A percentile compares a stretch with the other conserved stretches of the same genome.
Conservation (phyloP, 2,329 filamentous ascomycete species). For the Fusarium euwallaceae region DNA sequence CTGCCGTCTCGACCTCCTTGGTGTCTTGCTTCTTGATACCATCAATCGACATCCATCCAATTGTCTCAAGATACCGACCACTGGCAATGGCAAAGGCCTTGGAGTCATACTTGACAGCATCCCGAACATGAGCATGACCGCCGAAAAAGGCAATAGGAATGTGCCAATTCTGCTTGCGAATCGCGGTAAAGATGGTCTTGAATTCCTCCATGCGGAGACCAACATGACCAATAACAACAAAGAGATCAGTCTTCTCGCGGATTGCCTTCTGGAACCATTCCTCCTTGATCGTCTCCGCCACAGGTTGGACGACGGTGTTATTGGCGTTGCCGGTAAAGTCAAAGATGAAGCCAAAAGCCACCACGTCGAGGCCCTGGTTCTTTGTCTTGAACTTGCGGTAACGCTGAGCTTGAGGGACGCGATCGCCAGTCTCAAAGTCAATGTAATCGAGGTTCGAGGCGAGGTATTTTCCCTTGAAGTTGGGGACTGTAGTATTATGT, state of each 20-base stretch:
- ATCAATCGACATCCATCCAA: slow-evolving; percentile 91
- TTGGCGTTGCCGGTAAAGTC: slow-evolving; percentile 92
- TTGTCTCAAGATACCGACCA: slow-evolving; percentile 93
- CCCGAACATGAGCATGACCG: slow-evolving; percentile 90
- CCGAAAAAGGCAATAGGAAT: slow-evolving; percentile 93
- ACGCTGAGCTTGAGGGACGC: slow-evolving; percentile 81
- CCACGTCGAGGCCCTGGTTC: slow-evolving; percentile 84
- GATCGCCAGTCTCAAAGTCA: slow-evolving; percentile 77
- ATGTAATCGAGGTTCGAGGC: slow-evolving; percentile 94
- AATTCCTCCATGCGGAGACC: slow-evolving; percentile 86
- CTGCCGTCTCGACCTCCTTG: slow-evolving; percentile 47
- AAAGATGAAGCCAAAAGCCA: slow-evolving; percentile 95
- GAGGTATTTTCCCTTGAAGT: slow-evolving; percentile 84
- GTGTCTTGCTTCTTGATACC: slow-evolving; percentile 61
- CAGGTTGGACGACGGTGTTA: slow-evolving; percentile 86
- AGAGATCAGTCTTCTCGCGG: slow-evolving; percentile 86
- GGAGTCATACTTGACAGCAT: slow-evolving; percentile 83
- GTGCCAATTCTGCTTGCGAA: slow-evolving; percentile 81
- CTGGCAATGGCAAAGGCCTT: slow-evolving; percentile 85
- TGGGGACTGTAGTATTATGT: slow-evolving; percentile 82
- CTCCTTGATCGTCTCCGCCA: slow-evolving; percentile 84
- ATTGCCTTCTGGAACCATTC: slow-evolving; percentile 91
- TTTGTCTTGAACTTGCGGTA: slow-evolving; percentile 93
- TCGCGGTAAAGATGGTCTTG: slow-evolving; percentile 80
- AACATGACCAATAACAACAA: slow-evolving; percentile 88